A percentile compares a stretch with the other conserved stretches of the same genome.
These are phyloP conservation scores for Cudoniella acicularis DNA, from an alignment of 495 filamentous ascomycete species.

Conservation along the genomic window DNA sequence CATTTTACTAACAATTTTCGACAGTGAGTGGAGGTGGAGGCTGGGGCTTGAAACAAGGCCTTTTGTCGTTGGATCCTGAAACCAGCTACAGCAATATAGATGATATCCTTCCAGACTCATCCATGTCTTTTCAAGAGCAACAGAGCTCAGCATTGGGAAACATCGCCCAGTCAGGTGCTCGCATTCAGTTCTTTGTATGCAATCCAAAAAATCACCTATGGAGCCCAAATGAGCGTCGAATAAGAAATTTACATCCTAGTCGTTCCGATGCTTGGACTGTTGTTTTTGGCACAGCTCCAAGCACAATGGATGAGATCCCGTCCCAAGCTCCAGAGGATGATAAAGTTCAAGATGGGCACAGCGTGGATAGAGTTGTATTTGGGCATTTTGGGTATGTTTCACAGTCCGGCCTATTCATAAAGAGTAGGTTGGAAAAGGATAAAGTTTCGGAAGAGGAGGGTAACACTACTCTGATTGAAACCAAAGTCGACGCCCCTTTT, in stretches of 20 bases:
- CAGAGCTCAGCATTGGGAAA: slow-evolving; percentile 22
- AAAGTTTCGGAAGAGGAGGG: not conserved
- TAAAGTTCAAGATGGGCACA: slow-evolving; percentile 24
- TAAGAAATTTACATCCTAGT: too few relatives aligned
- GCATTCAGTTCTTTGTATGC: slow-evolving; percentile 43
- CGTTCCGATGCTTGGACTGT: too few relatives aligned
- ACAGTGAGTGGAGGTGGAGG: slow-evolving; percentile 83
- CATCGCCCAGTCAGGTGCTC: slow-evolving; percentile 40
- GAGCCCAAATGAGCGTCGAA: not conserved
- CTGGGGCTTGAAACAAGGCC: slow-evolving; percentile 82
- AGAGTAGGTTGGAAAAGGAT: not conserved
- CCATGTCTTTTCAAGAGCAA: slow-evolving; percentile 6
- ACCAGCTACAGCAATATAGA: slow-evolving; percentile 20
- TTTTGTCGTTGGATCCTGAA: slow-evolving; percentile 79
- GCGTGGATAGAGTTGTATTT: too few relatives aligned
- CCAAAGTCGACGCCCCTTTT: slow-evolving; percentile 40
- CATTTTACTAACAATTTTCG: slow-evolving; percentile 11
- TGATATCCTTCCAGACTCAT: slow-evolving; percentile 4
- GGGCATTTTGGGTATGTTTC: slow-evolving; percentile 37
- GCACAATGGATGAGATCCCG: slow-evolving; percentile 19
- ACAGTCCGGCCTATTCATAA: slow-evolving; percentile 36
- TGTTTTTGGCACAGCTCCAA: slow-evolving; percentile 22
- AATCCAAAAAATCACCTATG: not conserved
- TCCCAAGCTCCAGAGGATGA: not conserved
- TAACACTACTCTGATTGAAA: slow-evolving; percentile 3